A percentile compares a stretch with the other conserved stretches of the same genome.
Conservation (phyloP, 208 protist genomes). For the Trichomonas gallinae region DNA sequence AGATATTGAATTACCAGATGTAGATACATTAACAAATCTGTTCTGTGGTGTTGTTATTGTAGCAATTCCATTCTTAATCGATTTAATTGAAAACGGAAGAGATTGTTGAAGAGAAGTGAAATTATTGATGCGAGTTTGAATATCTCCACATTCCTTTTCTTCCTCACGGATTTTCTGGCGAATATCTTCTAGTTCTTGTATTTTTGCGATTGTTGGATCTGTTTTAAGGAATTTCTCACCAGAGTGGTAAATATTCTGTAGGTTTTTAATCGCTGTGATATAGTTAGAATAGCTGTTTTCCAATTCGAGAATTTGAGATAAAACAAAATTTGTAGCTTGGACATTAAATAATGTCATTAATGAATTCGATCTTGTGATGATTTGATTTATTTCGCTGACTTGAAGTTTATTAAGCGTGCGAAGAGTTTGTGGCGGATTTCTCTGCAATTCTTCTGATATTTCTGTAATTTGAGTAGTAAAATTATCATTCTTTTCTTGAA, state of each 20-base stretch:
- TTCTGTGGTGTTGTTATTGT: background rate
- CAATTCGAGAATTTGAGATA: background rate
- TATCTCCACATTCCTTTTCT: background rate
- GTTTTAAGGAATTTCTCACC: background rate
- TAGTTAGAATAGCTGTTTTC: background rate
- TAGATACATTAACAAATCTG: background rate
- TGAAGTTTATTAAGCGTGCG: background rate
- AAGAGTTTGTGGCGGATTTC: background rate
- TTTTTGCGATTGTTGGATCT: background rate
- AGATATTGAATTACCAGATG: background rate
- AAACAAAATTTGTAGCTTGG: background rate
- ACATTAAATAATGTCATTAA: background rate
- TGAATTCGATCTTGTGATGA: background rate
- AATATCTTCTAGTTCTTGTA: background rate
- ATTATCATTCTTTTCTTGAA: background rate
- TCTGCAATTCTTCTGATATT: background rate
- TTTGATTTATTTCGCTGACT: background rate
- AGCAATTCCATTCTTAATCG: background rate
- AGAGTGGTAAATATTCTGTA: background rate
- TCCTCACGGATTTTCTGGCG: background rate
- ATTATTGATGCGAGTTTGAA: background rate
- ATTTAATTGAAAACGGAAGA: background rate
- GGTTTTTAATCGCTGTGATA: background rate
- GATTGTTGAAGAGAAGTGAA: background rate
- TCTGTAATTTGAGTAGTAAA: background rate